phyloP scores from a whole-genome alignment of 2,329 filamentous ascomycete genomes.

The Truncatella angustata region DNA sequence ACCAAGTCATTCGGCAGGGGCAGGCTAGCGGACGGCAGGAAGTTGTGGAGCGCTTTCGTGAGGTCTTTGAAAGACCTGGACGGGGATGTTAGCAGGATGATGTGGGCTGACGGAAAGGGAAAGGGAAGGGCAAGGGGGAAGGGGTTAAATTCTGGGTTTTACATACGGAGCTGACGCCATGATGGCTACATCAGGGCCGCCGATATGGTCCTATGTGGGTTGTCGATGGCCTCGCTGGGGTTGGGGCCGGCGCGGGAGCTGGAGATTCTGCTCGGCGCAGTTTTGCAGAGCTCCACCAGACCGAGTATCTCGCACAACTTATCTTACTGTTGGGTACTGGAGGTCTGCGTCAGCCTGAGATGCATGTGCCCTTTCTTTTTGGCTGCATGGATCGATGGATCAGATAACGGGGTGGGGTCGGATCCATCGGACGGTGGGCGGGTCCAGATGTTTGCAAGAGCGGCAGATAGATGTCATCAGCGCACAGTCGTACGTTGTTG shows the following conservation, averaged over 20 bases:
- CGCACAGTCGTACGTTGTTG: conserved; percentile 4
- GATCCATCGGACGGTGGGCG: conserved; percentile 1
- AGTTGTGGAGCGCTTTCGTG: conserved; percentile 53
- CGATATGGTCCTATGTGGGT: not conserved
- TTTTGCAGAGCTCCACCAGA: not conserved
- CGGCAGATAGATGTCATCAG: not conserved
- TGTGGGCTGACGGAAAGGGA: not conserved
- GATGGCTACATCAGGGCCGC: conserved; percentile 5
- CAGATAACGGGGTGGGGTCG: conserved; percentile 4
- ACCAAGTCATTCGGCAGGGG: conserved; percentile 67
- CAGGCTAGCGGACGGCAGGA: conserved; percentile 46
- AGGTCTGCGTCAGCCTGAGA: not conserved
- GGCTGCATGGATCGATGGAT: conserved; percentile 4
- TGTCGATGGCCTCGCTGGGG: not conserved
- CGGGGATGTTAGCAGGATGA: not conserved
- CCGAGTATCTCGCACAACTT: not conserved
- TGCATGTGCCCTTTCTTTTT: not conserved
- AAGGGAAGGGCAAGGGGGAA: not conserved
- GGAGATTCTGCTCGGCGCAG: too few relatives aligned
- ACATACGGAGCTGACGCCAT: conserved; percentile 9
- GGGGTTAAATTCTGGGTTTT: too few relatives aligned
- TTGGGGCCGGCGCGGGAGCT: not conserved
- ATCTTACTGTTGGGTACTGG: too few relatives aligned
- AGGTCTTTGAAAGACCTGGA: conserved; percentile 61
- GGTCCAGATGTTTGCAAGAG: not conserved